Evolutionary conservation across 352 stramenopile genomes (phyloP), one percentile per base, ranked within the genome.

Genomic region (Pythium rhizo-oryzae): DNA sequence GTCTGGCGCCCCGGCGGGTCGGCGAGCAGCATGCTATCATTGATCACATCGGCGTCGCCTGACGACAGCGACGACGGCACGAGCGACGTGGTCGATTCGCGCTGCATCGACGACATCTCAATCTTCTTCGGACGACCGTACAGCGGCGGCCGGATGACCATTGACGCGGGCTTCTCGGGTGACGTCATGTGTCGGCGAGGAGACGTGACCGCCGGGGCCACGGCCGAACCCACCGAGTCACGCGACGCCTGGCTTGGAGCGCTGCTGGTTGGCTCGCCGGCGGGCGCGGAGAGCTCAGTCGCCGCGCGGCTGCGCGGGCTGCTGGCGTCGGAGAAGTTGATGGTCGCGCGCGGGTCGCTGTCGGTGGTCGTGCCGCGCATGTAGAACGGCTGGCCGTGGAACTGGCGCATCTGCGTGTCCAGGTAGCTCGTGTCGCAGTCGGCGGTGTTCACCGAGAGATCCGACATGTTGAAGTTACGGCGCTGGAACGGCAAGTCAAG

Each of bases 351-450:
- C 16, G 62, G 56, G 18, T 58, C 58, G 19, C 21, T 65, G 9
- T 55, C 61, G 43, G 35, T 23, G 1, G 25, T 46, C 4, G 30
- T 46, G 2, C 30, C 62, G 5, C 62, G 62, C 64, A 76, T 59
- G 25, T 65, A 67, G 49, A 76, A 76, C 18, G 70, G 80, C 43
- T 89, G 72, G 9, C 84, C 82, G 49, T 92, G 81, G 73, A 92
- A 92, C 54, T 86, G 75, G 11, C 84, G 84, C 84, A 92, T 92
- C 39, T 90, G 81, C 4, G 74, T 77, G 60, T 90, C 84, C 33
- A 92, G 59, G 51, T 84, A 86, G 61, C 76, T 82, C 46, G 73
- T 78, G 67, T 92, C 84, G 44, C 84, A 90, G 24, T 72, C 70
- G 13, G 78, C 74, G 5, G 83, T 87, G 62, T 92, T 81, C 4